Evolutionary conservation across 2,329 filamentous ascomycete genomes (phyloP).

Genomic region (Claviceps paspali): DNA sequence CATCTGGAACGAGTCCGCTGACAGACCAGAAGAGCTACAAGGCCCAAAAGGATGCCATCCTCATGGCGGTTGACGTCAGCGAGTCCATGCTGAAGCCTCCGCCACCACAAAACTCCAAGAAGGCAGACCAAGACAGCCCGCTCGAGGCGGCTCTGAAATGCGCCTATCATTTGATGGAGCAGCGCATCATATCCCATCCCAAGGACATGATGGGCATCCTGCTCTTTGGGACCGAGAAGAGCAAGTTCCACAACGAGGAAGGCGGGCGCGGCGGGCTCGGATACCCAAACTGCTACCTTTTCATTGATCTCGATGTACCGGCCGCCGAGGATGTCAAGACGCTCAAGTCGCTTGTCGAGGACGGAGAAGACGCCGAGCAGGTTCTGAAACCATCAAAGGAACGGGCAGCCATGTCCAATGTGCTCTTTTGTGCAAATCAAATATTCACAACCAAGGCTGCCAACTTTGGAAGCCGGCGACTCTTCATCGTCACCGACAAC

Average conservation of each 20-base stretch:
- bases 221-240: conserved; percentile 77
- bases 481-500: conserved; percentile 95
- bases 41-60: conserved; percentile 88
- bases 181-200: conserved; percentile 92
- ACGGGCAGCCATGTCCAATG: conserved; percentile 65
- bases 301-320: conserved; percentile 77
- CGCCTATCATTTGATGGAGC: conserved; percentile 90
- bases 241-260: conserved; percentile 58
- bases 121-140: conserved; percentile 63
- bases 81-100: conserved; percentile 66
- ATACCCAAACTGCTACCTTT: conserved; percentile 86
- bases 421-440: conserved; percentile 90
- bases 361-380: conserved; percentile 54
- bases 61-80: conserved; percentile 90
- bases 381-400: conserved; percentile 57
- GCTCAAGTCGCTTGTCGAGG: conserved; percentile 60
- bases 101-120: conserved; percentile 51
- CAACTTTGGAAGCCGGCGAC: conserved; percentile 78
- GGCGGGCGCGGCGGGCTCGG: conserved; percentile 43
- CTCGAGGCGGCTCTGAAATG: conserved; percentile 79
- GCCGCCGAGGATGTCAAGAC: conserved; percentile 74
- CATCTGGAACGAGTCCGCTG: too few relatives aligned
- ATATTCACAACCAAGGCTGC: conserved; percentile 90
- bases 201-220: conserved; percentile 95
- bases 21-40: conserved; percentile 55